Evolutionary conservation across 2,329 filamentous ascomycete species (phyloP), one percentile per base, ranked within the genome.

Genomic region (Periconia macrospinosa): DNA sequence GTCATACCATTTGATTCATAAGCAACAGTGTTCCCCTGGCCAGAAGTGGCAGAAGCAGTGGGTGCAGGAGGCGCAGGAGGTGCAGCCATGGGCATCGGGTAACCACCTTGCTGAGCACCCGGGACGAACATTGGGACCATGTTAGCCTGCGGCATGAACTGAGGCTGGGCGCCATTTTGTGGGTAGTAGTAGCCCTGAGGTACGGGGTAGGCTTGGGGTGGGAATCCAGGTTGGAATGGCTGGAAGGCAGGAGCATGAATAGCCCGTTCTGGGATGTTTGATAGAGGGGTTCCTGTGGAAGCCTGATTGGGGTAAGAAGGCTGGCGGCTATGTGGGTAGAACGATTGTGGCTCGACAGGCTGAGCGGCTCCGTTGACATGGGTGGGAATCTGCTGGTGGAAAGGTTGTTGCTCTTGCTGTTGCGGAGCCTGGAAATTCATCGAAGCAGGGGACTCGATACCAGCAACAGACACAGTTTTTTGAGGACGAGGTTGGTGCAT

Each of bases 401-500:
- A 97, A 0, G 92, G 90, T 69, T 92, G 90, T 65, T 93, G 88
- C 65, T 89, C 81, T 68, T 87, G 84, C 60, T 85, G 81, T 65
- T 85, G 83, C 14, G 84, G 83, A 58, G 82, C 81, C 50, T 83
- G 81, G 66, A 82, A 79, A 27, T 79, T 78, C 75, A 86, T 77
- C 61, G 80, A 81, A 6, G 84, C 86, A 3, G 92, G 91, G 8
- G 90, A 90, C 73, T 97, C 94, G 62, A 97, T 96, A 65, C 91
- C 92, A 53, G 91, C 90, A 54, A 97, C 86, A 10, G 92, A 97
- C 30, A 97, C 91, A 6, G 92, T 83, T 79, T 97, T 97, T 73
- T 97, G 92, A 9, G 94, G 93, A 49, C 91, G 88, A 53, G 94
- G 94, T 71, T 97, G 94, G 71, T 97, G 91, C 86, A 97, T 96